These are phyloP conservation scores for Lipomyces yamadae DNA, from an alignment of 805 yeast species.

Conservation along the genomic window DNA sequence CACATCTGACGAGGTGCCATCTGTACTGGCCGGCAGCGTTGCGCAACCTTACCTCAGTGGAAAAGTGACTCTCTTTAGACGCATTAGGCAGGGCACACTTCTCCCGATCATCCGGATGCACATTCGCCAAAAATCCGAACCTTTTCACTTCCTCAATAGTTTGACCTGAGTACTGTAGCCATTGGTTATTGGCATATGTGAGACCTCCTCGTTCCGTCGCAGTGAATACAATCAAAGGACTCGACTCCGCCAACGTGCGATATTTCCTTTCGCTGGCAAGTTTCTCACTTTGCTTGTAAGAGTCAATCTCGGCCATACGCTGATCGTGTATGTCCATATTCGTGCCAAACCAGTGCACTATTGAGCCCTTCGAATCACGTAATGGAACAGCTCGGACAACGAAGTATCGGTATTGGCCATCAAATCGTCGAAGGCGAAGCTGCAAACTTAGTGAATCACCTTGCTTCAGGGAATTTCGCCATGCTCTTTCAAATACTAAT, in stretches of 20 bases:
- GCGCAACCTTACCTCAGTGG: conserved; percentile 41
- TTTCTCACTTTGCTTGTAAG: conserved; percentile 40
- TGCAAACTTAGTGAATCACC: conserved; percentile 43
- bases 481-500: conserved; percentile 37
- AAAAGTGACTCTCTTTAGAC: conserved; percentile 17
- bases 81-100: conserved; percentile 37
- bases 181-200: conserved; percentile 44
- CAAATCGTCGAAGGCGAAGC: conserved; percentile 44
- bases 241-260: conserved; percentile 44
- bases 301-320: conserved; percentile 43
- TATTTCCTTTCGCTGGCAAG: conserved; percentile 45
- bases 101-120: conserved; percentile 45
- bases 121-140: conserved; percentile 41
- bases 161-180: conserved; percentile 44
- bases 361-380: conserved; percentile 42
- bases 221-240: conserved; percentile 45
- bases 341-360: conserved; percentile 46
- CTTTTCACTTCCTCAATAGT: conserved; percentile 39
- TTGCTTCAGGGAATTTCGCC: conserved; percentile 40
- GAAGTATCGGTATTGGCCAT: conserved; percentile 43
- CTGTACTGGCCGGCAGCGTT: conserved; percentile 41
- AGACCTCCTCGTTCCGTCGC: conserved; percentile 42
- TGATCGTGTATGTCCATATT: conserved; percentile 46
- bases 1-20: conserved; percentile 44
- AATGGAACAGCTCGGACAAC: conserved; percentile 44